Evolutionary conservation across 345 rosid species (phyloP).

Genomic region (Limnanthes douglasii): DNA sequence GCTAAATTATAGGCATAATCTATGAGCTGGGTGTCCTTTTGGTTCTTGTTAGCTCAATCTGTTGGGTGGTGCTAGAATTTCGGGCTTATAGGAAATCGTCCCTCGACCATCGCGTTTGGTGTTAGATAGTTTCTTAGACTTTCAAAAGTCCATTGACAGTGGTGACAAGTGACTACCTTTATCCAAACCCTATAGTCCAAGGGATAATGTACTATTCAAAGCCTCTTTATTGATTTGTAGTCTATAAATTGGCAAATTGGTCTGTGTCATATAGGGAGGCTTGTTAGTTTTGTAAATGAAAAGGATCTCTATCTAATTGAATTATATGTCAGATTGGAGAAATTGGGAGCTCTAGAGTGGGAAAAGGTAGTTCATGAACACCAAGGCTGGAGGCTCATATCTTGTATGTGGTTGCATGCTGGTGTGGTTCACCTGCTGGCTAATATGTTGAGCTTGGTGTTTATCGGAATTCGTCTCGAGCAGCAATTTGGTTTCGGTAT

Average conservation of each 20-base stretch:
- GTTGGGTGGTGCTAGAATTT: too few species aligned
- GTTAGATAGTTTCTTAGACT: too few species aligned
- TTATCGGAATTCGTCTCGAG: slow-evolving; percentile 86
- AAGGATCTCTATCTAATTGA: too few species aligned
- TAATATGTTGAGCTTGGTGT: slow-evolving; percentile 74
- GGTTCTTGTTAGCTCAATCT: too few species aligned
- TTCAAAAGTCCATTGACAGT: background rate
- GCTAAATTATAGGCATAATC: background rate
- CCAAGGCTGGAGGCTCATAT: slow-evolving; percentile 83
- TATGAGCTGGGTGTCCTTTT: background rate
- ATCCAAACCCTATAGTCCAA: background rate
- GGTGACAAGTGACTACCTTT: background rate
- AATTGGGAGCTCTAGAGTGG: slow-evolving; percentile 80
- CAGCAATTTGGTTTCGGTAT: slow-evolving; percentile 92
- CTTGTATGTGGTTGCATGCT: slow-evolving; percentile 93
- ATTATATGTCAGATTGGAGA: slow-evolving; percentile 42
- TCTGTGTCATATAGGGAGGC: too few species aligned
- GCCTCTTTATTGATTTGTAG: background rate
- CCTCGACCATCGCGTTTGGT: too few species aligned
- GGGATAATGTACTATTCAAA: background rate
- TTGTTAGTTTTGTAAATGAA: too few species aligned
- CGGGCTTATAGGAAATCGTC: too few species aligned
- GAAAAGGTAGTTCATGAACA: slow-evolving; percentile 46
- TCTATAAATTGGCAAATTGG: background rate
- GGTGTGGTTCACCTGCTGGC: slow-evolving; percentile 88